Base-by-base conservation (phyloP, 164 flowering plant genomes). In the Houttuynia cordata region DNA sequence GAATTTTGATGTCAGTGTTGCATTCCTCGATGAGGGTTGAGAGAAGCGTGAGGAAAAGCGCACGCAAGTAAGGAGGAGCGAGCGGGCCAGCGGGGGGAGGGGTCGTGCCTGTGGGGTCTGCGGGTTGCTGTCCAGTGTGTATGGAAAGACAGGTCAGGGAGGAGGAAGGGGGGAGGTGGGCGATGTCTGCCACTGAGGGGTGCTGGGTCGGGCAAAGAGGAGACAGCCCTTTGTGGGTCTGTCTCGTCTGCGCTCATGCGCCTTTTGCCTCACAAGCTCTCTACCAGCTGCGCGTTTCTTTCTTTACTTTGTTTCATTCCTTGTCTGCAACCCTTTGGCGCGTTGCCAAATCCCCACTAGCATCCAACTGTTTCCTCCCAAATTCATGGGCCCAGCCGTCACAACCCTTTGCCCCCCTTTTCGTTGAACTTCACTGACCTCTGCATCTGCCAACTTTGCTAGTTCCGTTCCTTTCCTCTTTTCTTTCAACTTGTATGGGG, bases 191-290 rank as follows among this genome's bases (percentile, higher is more conserved):
- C 57, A 54, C 37, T 23, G 24, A 10, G 23, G 34, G 21, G 34
- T 54, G 57, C 18, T 54, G 34, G 57, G 57, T 54, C 57, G 57
- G 57, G 18, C 57, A 54, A 54, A 54, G 57, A 24, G 34, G 6
- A 21, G 57, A 54, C 57, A 54, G 34, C 34, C 30, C 57, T 54
- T 54, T 54, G 57, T 54, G 57, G 57, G 57, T 54, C 57, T 54
- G 57, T 54, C 57, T 24, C 57, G 30, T 24, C 19, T 24, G 57
- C 57, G 37, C 9, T 54, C 57, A 52, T 22, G 55, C 21, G 55
- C 55, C 24, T 52, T 52, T 22, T 52, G 18, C 53, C 53, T 51
- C 19, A 19, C 53, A 6, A 21, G 56, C n/a, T n/a, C n/a, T n/a
- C n/a, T n/a, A n/a, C n/a, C n/a, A n/a, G n/a, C n/a, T n/a, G n/a